These are phyloP conservation scores for Neofusicoccum laricinum DNA, from an alignment of 2,329 filamentous ascomycete species.

Conservation along the genomic window DNA sequence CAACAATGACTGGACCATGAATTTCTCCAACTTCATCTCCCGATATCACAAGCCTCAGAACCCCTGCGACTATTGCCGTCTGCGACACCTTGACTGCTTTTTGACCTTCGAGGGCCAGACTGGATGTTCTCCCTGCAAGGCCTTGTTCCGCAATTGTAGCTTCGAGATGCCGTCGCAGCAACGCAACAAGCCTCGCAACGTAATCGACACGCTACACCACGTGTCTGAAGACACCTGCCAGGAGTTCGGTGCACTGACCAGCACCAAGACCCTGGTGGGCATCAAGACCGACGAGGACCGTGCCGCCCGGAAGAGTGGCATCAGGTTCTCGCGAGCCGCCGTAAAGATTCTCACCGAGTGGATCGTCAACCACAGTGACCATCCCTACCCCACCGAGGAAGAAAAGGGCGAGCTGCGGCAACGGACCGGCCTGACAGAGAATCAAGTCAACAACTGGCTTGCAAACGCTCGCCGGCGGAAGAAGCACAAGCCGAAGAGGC, in stretches of 20 bases:
- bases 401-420: slow-evolving; percentile 78
- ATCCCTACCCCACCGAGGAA: slow-evolving; percentile 84
- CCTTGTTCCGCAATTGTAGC: slow-evolving; percentile 49
- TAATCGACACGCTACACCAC: slow-evolving; percentile 47
- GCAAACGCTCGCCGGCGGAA: slow-evolving; percentile 82
- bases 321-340: slow-evolving; percentile 76
- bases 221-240: slow-evolving; percentile 40
- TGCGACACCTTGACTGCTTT: slow-evolving; percentile 47
- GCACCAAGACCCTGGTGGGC: slow-evolving; percentile 33
- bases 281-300: slow-evolving; percentile 31
- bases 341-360: slow-evolving; percentile 80
- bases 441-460: slow-evolving; percentile 88
- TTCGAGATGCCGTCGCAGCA: slow-evolving; percentile 37
- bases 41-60: slow-evolving; percentile 44
- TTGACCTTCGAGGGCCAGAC: slow-evolving; percentile 40
- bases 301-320: slow-evolving; percentile 59
- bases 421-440: slow-evolving; percentile 76
- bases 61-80: slow-evolving; percentile 48
- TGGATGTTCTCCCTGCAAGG: slow-evolving; percentile 46
- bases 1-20: slow-evolving; percentile 35
- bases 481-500: slow-evolving; percentile 68
- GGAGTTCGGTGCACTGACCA: slow-evolving; percentile 32
- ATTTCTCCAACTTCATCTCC: slow-evolving; percentile 48
- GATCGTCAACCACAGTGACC: slow-evolving; percentile 74
- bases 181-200: slow-evolving; percentile 30